Conservation (phyloP, 345 rosid species). For the Populus simonii region DNA sequence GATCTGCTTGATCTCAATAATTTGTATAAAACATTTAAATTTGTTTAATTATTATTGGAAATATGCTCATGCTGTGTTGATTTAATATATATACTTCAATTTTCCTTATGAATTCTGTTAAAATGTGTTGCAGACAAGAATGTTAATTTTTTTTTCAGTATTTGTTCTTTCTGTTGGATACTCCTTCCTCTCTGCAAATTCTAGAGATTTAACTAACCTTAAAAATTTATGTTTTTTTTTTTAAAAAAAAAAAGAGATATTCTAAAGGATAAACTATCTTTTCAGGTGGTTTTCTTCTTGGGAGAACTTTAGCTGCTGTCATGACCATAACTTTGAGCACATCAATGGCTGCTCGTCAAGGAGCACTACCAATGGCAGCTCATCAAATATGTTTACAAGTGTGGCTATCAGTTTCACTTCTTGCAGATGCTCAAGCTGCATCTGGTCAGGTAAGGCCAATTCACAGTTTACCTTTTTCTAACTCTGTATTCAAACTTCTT, state of each 20-base stretch:
- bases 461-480: no score
- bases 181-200: background rate
- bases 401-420: conserved; percentile 38
- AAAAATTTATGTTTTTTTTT: background rate
- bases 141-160: no score
- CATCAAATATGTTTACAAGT: conserved; percentile 45
- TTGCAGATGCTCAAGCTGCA: conserved; percentile 42
- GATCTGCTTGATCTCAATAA: no score
- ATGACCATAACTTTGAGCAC: conserved; percentile 38
- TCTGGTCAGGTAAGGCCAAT: conserved; percentile 30
- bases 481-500: no score
- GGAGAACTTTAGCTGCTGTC: conserved; percentile 39
- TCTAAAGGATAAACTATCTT: background rate
- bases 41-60: no score
- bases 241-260: background rate
- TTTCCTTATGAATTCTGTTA: no score
- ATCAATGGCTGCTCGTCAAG: conserved; percentile 43
- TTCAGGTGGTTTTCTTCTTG: conserved; percentile 41
- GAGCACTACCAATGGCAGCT: conserved; percentile 40
- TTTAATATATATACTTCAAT: no score
- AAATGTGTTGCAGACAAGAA: no score
- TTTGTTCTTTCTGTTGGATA: no score
- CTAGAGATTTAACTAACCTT: background rate
- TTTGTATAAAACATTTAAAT: no score
- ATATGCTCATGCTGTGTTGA: no score